Conservation (phyloP, 148 eudicot genomes). For the Tetragonia tetragonoides region DNA sequence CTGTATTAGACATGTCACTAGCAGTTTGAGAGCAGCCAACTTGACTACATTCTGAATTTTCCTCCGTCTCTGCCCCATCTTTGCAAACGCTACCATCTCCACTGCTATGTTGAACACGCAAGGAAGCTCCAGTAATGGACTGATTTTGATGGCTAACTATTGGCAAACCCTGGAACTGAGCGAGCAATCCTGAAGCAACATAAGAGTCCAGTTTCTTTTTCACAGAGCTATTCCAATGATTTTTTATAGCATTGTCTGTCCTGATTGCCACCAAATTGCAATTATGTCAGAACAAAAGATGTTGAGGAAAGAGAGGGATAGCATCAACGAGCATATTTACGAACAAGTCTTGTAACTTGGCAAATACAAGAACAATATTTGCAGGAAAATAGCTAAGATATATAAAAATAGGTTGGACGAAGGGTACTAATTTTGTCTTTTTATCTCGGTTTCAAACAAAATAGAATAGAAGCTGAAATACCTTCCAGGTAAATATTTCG, state of each 20-base stretch:
- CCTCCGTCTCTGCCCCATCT: constrained; percentile 61
- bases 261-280: constrained; percentile 45
- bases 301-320: neutral
- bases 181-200: constrained; percentile 80
- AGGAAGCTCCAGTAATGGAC: constrained; percentile 39
- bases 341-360: neutral
- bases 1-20: constrained; percentile 44
- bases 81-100: constrained; percentile 33
- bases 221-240: constrained; percentile 98
- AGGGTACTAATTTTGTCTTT: neutral
- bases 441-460: neutral
- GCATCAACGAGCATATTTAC: neutral
- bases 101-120: constrained; percentile 36
- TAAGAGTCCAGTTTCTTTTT: constrained; percentile 89
- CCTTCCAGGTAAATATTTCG: constrained; percentile 93
- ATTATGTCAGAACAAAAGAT: constrained; percentile 21
- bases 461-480: constrained; percentile 15
- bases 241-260: constrained; percentile 95
- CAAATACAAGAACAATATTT: neutral
- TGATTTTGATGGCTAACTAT: constrained; percentile 46
- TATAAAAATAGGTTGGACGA: neutral
- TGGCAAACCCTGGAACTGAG: constrained; percentile 67
- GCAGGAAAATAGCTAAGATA: neutral
- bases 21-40: constrained; percentile 57
- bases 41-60: constrained; percentile 76